These are phyloP conservation scores for Ceratobasidium sp. DNA, from an alignment of 1,284 basidiomycete genomes.

Conservation along the genomic window DNA sequence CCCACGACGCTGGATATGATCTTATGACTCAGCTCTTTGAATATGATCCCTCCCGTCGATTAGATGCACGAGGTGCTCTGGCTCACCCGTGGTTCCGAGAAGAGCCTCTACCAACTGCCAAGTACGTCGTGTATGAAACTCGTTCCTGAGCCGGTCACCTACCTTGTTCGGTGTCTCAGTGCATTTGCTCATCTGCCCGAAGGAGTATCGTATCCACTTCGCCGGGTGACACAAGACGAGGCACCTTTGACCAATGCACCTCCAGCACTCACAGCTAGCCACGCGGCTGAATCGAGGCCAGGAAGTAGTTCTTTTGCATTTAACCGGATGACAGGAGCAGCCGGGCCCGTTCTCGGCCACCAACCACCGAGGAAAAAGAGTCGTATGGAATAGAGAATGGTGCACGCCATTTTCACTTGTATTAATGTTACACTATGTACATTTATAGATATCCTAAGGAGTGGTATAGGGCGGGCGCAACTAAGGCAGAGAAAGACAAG, in stretches of 20 bases:
- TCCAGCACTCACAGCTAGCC: constrained; percentile 30
- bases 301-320: constrained; percentile 32
- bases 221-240: constrained; percentile 46
- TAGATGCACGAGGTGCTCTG: constrained; percentile 85
- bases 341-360: constrained; percentile 38
- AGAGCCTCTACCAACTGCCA: constrained; percentile 76
- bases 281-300: constrained; percentile 41
- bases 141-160: neutral
- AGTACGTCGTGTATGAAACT: constrained; percentile 60
- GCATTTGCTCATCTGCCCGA: constrained; percentile 44
- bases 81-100: constrained; percentile 84
- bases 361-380: constrained; percentile 36
- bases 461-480: neutral
- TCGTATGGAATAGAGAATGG: constrained; percentile 39
- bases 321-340: constrained; percentile 38
- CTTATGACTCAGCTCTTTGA: constrained; percentile 85
- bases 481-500: too few species aligned
- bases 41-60: constrained; percentile 89
- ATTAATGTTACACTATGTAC: constrained; percentile 9
- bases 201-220: constrained; percentile 43
- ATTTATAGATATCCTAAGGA: neutral
- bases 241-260: constrained; percentile 44
- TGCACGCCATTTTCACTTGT: neutral
- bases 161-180: constrained; percentile 7
- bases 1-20: constrained; percentile 75